Evolutionary conservation across 805 yeast species (phyloP), one percentile per base, ranked within the genome.

Genomic region (Candida loeiensis): DNA sequence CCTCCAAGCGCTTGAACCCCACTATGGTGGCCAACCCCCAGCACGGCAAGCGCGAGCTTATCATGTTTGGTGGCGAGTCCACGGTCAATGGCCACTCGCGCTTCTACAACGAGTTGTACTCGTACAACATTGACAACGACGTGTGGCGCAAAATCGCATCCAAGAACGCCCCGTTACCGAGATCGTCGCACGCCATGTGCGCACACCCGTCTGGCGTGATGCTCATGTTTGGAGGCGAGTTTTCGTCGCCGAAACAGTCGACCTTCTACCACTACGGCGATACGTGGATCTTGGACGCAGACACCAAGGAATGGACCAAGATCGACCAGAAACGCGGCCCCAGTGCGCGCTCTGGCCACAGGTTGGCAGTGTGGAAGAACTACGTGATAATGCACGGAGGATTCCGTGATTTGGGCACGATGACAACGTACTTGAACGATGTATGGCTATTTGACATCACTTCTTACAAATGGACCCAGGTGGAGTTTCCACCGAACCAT

Each of bases 231-330:
- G 99, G 98, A 36, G 99, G 99, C 53, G 99, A 91, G 63, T 91
- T 93, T 53, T 86, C 96, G 1, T 85, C 95, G 12, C 98, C 98
- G 3, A 91, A 91, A 53, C 99, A 91, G 60, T 79, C 87, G 37
- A 88, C 96, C 0, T 91, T 91, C 62, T 93, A 93, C 59, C 99
- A 91, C 62, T 91, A 87, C 59, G 91, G 96, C 13, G 99, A 91
- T 56, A 84, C 96, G 3, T 91, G 99, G 99, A 73, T 91, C 34
- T 67, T 91, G 44, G 98, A 93, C 54, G 77, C 90, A 1, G 79
- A 74, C 22, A 71, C 83, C 13, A 88, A 85, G 53, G 96, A 89
- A 61, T 91, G 98, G 98, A 72, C 85, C 16, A 89, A 90, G 54
- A 66, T 89, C 4, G 98, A 91, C 41, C 65, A 68, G 28, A 83